These are phyloP conservation scores for Coriolopsis trogii DNA, from an alignment of 1,284 basidiomycete species.

Conservation along the genomic window DNA sequence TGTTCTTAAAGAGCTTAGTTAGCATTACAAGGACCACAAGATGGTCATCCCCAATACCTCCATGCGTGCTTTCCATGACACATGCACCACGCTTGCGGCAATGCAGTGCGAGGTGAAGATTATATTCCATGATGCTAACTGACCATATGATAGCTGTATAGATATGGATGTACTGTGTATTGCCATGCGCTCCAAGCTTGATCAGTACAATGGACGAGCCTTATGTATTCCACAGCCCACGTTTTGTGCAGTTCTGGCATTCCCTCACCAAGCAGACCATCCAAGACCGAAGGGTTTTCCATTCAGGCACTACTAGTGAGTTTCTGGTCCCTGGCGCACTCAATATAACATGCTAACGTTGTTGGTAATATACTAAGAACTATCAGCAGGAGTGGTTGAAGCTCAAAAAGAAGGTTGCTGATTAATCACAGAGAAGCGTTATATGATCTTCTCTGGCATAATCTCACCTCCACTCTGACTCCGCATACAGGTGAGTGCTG, in stretches of 20 bases:
- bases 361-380: neutral
- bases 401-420: constrained; percentile 6
- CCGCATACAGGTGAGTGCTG: constrained; percentile 11
- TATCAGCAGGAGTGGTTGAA: constrained; percentile 5
- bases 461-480: neutral
- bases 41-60: constrained; percentile 2
- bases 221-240: constrained; percentile 12
- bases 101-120: constrained; percentile 7
- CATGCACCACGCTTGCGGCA: constrained; percentile 1
- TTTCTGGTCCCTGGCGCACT: neutral
- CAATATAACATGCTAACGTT: neutral
- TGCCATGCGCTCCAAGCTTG: neutral
- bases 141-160: constrained; percentile 21
- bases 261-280: neutral
- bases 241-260: constrained; percentile 14
- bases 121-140: neutral
- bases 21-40: neutral
- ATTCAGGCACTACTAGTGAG: constrained; percentile 16
- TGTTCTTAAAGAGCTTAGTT: neutral
- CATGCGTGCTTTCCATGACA: constrained; percentile 15
- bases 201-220: constrained; percentile 10
- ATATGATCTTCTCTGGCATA: constrained; percentile 9
- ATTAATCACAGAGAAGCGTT: constrained; percentile 18
- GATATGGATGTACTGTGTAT: constrained; percentile 15
- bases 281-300: constrained; percentile 1